A percentile compares a stretch with the other conserved stretches of the same genome.
These are phyloP conservation scores for Diutina pseudorugosa DNA, from an alignment of 1,139 yeast genomes.

Conservation along the genomic window DNA sequence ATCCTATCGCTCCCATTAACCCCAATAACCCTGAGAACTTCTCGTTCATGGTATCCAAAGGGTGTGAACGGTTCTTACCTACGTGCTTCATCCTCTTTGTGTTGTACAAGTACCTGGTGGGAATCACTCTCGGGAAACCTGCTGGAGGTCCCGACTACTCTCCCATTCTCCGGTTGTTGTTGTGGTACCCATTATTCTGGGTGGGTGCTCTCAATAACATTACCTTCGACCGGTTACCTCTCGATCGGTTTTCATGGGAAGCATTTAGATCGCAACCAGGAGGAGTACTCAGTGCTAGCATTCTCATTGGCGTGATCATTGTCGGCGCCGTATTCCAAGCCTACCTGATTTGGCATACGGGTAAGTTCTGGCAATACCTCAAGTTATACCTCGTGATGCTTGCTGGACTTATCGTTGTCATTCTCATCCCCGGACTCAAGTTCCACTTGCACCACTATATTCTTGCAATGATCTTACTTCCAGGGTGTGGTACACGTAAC, in stretches of 20 bases:
- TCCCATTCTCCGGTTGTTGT: slow-evolving; percentile 39
- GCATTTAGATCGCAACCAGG: slow-evolving; percentile 73
- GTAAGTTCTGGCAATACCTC: slow-evolving; percentile 50
- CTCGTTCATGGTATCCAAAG: slow-evolving; percentile 54
- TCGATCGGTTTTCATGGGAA: slow-evolving; percentile 62
- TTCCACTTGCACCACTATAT: slow-evolving; percentile 85
- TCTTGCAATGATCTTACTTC: slow-evolving; percentile 62
- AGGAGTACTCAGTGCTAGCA: slow-evolving; percentile 51
- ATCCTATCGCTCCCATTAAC: slow-evolving; percentile 62
- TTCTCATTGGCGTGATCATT: slow-evolving; percentile 33
- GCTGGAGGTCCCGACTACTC: slow-evolving; percentile 9
- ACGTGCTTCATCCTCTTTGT: slow-evolving; percentile 58
- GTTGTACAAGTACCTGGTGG: slow-evolving; percentile 46
- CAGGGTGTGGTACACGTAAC: slow-evolving; percentile 81
- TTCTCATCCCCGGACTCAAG: neutral
- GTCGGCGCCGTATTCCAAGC: slow-evolving; percentile 64
- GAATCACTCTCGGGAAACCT: neutral
- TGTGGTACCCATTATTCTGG: slow-evolving; percentile 83
- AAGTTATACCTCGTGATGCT: slow-evolving; percentile 13
- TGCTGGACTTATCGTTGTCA: slow-evolving; percentile 7
- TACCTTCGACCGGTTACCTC: slow-evolving; percentile 79
- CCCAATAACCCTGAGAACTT: slow-evolving; percentile 41
- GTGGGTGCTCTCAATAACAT: slow-evolving; percentile 74
- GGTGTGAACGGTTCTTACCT: slow-evolving; percentile 68
- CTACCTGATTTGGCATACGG: slow-evolving; percentile 67